phyloP scores from a whole-genome alignment of 768 basidiomycete species.

The Tubosaeta sp. region DNA sequence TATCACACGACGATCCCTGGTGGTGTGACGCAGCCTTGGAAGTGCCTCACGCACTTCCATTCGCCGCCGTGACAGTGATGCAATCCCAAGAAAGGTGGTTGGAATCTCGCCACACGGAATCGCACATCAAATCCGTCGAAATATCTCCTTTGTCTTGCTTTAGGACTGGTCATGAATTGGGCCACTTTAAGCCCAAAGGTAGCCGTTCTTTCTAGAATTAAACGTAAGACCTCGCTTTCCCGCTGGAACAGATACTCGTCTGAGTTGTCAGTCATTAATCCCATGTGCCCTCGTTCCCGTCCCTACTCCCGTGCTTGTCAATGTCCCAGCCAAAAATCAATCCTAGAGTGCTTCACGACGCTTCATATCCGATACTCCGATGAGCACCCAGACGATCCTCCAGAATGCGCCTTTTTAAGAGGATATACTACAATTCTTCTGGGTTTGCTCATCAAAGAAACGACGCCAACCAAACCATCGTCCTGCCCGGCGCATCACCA shows the following conservation, averaged over 20 bases:
- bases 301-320: conserved; percentile 51
- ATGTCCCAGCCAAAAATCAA: conserved; percentile 43
- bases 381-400: conserved; percentile 12
- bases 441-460: conserved; percentile 43
- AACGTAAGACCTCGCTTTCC: conserved; percentile 38
- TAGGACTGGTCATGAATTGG: conserved; percentile 74
- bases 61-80: conserved; percentile 45
- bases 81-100: conserved; percentile 32
- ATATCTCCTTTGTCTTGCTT: conserved; percentile 69
- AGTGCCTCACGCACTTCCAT: conserved; percentile 43
- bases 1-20: conserved; percentile 56
- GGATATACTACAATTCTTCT: conserved; percentile 76
- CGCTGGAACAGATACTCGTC: background rate
- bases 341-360: conserved; percentile 47
- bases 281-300: conserved; percentile 45
- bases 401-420: conserved; percentile 52
- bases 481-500: conserved; percentile 34
- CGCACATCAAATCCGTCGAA: conserved; percentile 27
- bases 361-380: conserved; percentile 43
- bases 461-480: conserved; percentile 27
- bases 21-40: conserved; percentile 56
- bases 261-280: conserved; percentile 44
- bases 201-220: conserved; percentile 43
- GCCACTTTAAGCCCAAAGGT: conserved; percentile 55
- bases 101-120: conserved; percentile 1